Conservation (phyloP, 2,329 filamentous ascomycete genomes). For the Xylaria sp. region DNA sequence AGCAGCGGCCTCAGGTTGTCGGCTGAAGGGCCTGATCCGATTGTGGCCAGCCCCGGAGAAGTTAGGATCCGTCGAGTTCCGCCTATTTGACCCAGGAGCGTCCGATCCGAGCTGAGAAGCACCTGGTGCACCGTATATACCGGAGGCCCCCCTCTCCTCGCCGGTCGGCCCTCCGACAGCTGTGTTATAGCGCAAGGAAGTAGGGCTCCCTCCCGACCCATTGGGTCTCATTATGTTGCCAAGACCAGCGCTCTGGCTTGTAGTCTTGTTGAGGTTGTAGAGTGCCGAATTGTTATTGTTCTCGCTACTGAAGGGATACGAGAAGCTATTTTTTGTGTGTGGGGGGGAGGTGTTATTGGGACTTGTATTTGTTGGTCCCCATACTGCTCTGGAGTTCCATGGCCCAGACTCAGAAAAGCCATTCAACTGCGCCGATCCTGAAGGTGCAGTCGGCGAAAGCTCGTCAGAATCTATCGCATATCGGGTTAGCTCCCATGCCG, state of each 20-base stretch:
- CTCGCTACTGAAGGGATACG: conserved; percentile 57
- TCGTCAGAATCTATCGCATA: conserved; percentile 52
- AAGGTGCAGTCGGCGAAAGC: conserved; percentile 63
- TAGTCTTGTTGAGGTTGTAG: conserved; percentile 59
- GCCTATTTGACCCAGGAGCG: conserved; percentile 38
- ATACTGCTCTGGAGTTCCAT: conserved; percentile 66
- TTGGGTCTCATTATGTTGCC: conserved; percentile 52
- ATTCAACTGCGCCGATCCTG: conserved; percentile 76
- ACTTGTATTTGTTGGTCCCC: conserved; percentile 61
- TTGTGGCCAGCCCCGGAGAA: conserved; percentile 33
- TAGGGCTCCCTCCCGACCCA: conserved; percentile 58
- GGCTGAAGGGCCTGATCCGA: conserved; percentile 38
- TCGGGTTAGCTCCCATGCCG: conserved; percentile 35
- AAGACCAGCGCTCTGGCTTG: conserved; percentile 55
- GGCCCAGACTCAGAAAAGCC: conserved; percentile 75
- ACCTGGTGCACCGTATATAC: conserved; percentile 36
- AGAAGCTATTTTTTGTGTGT: conserved; percentile 62
- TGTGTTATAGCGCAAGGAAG: conserved; percentile 54
- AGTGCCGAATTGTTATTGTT: conserved; percentile 56
- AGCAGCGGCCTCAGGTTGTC: conserved; percentile 41
- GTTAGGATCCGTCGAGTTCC: conserved; percentile 46
- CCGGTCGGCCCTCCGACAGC: conserved; percentile 44
- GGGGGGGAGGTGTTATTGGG: conserved; percentile 67
- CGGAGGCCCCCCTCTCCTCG: conserved; percentile 40
- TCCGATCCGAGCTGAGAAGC: conserved; percentile 37